These are phyloP conservation scores for Cercospora zeae-maydis DNA, from an alignment of 2,329 filamentous ascomycete species.

Conservation along the genomic window DNA sequence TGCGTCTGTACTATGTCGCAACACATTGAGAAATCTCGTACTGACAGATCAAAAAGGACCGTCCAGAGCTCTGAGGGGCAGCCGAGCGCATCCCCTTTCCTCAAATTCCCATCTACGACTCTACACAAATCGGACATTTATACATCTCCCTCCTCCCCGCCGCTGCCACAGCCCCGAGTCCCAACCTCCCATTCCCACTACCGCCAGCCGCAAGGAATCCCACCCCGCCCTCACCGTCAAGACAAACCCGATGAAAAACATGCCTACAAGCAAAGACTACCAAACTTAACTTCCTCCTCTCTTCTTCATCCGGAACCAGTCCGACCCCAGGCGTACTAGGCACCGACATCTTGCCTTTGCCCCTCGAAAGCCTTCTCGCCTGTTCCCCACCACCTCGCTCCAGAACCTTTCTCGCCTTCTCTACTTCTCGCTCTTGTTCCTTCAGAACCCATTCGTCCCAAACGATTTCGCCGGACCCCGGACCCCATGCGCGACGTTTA, in stretches of 20 bases:
- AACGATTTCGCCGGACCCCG: slow-evolving; percentile 70
- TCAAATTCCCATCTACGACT: slow-evolving; percentile 1
- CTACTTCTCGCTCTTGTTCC: slow-evolving; percentile 43
- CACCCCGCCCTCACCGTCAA: slow-evolving; percentile 48
- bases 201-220: not conserved
- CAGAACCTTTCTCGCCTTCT: slow-evolving; percentile 42
- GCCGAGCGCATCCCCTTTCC: not conserved
- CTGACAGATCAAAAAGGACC: too few species aligned
- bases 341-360: slow-evolving; percentile 52
- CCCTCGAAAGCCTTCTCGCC: slow-evolving; percentile 44
- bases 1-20: too few species aligned
- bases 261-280: slow-evolving; percentile 68
- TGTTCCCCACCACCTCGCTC: slow-evolving; percentile 37
- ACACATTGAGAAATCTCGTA: too few species aligned
- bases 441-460: slow-evolving; percentile 78
- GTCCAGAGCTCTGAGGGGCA: not conserved
- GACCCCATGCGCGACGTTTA: slow-evolving; percentile 79
- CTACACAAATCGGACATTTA: slow-evolving; percentile 36
- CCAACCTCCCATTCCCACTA: not conserved
- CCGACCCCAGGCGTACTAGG: slow-evolving; percentile 38
- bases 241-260: slow-evolving; percentile 65
- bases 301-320: slow-evolving; percentile 41
- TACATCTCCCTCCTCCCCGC: slow-evolving; percentile 25
- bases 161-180: not conserved
- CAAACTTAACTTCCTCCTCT: slow-evolving; percentile 46